Evolutionary conservation across 208 protist genomes (phyloP).

Genomic region (Acanthamoeba lenticulata): DNA sequence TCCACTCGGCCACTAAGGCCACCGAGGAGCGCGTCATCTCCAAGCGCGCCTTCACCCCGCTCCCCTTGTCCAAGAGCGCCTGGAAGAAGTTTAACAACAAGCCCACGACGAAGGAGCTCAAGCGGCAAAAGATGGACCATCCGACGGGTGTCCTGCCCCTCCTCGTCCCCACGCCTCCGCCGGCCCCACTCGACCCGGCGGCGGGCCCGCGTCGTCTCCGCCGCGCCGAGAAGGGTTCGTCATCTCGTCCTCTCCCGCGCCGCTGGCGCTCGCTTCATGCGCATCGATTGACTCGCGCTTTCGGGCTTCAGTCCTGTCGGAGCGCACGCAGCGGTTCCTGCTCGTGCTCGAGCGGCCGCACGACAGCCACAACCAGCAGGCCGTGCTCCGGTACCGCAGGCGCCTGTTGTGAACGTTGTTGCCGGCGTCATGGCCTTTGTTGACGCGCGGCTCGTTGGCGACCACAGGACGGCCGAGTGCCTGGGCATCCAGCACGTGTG

Average conservation of each 20-base stretch:
- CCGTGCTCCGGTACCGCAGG: neutral
- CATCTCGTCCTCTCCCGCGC: neutral
- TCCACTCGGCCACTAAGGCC: constrained; percentile 5
- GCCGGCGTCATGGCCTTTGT: neutral
- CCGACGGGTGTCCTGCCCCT: neutral
- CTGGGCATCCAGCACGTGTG: constrained; percentile 51
- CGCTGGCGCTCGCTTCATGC: neutral
- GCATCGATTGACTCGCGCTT: neutral
- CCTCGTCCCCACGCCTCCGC: neutral
- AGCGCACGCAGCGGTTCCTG: neutral
- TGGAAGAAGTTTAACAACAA: constrained; percentile 40
- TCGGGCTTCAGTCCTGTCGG: neutral
- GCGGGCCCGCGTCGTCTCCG: neutral
- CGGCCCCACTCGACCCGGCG: neutral
- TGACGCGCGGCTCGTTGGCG: neutral
- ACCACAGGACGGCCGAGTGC: constrained; percentile 9
- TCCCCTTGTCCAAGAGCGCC: neutral
- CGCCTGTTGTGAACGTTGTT: neutral
- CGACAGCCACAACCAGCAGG: constrained; percentile 50
- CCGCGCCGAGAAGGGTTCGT: neutral
- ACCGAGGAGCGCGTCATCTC: constrained; percentile 5
- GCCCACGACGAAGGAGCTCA: constrained; percentile 17
- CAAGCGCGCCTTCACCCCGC: constrained; percentile 2
- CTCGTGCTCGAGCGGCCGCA: constrained; percentile 20
- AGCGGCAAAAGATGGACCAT: neutral